phyloP scores from a whole-genome alignment of 2,329 filamentous ascomycete genomes.

The Scedosporium boydii region DNA sequence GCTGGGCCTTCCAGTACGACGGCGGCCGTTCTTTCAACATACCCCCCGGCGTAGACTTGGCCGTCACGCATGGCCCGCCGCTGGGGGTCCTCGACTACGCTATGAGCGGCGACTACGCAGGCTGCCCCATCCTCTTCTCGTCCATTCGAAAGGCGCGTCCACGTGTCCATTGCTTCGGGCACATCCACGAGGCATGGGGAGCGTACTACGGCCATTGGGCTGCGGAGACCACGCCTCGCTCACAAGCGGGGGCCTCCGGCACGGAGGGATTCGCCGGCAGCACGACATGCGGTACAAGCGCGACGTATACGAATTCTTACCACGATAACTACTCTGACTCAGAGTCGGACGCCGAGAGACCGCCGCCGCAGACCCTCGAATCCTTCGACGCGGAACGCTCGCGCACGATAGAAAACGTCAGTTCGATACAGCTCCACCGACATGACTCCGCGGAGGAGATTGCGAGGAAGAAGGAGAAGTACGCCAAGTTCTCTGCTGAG shows the following conservation, averaged over 20 bases:
- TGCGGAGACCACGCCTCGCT: neutral
- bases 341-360: neutral
- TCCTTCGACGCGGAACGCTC: neutral
- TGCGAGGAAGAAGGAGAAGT: constrained; percentile 17
- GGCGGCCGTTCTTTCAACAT: constrained; percentile 18
- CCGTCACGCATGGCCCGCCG: constrained; percentile 25
- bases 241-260: neutral
- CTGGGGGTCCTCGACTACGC: constrained; percentile 31
- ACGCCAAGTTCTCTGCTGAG: neutral
- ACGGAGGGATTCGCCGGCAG: neutral
- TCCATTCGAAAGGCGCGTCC: constrained; percentile 19
- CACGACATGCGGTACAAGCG: neutral
- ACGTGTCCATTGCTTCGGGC: constrained; percentile 26
- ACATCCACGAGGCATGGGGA: constrained; percentile 23
- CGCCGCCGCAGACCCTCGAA: neutral
- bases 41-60: constrained; percentile 17
- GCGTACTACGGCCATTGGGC: constrained; percentile 38
- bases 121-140: constrained; percentile 21
- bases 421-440: neutral
- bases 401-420: neutral
- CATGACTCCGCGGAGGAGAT: constrained; percentile 22
- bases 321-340: neutral
- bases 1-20: constrained; percentile 33
- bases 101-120: constrained; percentile 15
- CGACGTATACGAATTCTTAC: neutral